Conservation (phyloP, 345 rosid genomes). For the Eucalyptus dawsonii region DNA sequence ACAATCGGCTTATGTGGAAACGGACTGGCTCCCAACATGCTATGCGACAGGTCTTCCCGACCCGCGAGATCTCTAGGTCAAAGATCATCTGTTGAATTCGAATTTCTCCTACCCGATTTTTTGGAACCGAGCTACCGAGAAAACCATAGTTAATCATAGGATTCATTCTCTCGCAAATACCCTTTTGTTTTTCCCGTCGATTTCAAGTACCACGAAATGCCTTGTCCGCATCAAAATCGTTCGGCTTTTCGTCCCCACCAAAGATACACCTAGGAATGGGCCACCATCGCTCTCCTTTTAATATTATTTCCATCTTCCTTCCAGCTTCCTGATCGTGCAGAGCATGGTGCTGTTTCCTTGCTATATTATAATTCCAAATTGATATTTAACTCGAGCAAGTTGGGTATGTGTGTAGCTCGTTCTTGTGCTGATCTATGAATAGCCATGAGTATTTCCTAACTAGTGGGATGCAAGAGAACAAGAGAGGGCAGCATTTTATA, state of each 20-base stretch:
- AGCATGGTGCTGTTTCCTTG: conserved; percentile 11
- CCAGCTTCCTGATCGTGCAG: conserved; percentile 4
- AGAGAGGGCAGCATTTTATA: neutral
- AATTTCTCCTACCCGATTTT: neutral
- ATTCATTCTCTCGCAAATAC: neutral
- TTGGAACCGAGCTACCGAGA: neutral
- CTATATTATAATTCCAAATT: neutral
- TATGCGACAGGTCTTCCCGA: conserved; percentile 3
- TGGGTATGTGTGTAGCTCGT: neutral
- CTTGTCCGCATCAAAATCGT: neutral
- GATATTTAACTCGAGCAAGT: neutral
- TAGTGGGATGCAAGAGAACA: neutral
- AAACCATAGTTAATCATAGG: neutral
- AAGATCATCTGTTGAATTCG: conserved; percentile 36
- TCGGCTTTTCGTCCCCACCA: neutral
- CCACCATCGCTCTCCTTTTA: neutral
- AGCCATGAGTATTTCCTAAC: neutral
- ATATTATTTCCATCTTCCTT: neutral
- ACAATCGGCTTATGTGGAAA: neutral
- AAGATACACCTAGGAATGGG: neutral
- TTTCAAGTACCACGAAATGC: neutral
- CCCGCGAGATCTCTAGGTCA: conserved; percentile 41
- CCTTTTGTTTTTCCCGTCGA: neutral
- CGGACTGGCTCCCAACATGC: neutral
- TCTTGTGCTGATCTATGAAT: neutral